Conservation (phyloP, 1,284 basidiomycete species). For the Chondrostereum purpureum region DNA sequence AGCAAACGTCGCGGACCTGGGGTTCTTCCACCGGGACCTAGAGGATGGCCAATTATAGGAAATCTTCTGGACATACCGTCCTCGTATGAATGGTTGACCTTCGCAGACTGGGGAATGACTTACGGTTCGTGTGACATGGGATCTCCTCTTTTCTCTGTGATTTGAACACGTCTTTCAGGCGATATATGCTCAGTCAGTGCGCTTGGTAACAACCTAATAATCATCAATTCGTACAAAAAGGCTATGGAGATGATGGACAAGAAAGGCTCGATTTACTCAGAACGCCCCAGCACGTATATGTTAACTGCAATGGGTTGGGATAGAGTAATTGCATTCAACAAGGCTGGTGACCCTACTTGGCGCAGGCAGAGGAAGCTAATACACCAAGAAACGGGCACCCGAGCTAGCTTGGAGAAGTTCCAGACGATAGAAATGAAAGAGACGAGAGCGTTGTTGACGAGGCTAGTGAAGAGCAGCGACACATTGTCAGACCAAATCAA, state of each 20-base stretch:
- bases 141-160: neutral
- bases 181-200: constrained; percentile 9
- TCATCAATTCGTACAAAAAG: constrained; percentile 21
- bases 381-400: constrained; percentile 10
- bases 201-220: constrained; percentile 16
- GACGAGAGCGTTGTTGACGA: constrained; percentile 7
- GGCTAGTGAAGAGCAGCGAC: constrained; percentile 1
- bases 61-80: constrained; percentile 1
- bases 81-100: neutral
- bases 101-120: neutral
- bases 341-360: constrained; percentile 6
- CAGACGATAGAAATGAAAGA: constrained; percentile 7
- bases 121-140: neutral
- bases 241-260: constrained; percentile 22
- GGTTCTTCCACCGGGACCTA: neutral
- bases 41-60: neutral
- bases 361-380: constrained; percentile 8
- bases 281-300: constrained; percentile 5
- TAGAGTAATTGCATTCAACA: constrained; percentile 9
- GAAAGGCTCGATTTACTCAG: constrained; percentile 19
- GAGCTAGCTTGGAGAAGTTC: neutral
- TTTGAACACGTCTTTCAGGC: neutral
- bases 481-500: constrained; percentile 5
- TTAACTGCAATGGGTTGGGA: constrained; percentile 12
- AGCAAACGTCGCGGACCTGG: neutral